phyloP scores from a whole-genome alignment of 1,284 basidiomycete species.

The Fomitopsis betulina region DNA sequence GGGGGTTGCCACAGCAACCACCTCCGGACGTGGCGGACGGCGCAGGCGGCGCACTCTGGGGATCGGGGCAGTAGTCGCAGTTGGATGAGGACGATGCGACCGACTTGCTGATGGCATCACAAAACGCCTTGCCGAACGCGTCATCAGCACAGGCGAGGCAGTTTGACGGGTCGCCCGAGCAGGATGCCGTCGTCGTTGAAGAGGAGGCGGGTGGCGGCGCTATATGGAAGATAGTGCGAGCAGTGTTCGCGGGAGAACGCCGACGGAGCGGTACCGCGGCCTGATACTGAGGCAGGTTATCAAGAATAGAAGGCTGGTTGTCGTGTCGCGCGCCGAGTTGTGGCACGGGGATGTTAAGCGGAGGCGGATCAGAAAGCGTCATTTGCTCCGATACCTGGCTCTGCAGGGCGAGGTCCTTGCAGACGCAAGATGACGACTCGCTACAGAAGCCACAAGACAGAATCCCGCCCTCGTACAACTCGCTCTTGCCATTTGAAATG shows the following conservation, averaged over 20 bases:
- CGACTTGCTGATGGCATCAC: slow-evolving; percentile 67
- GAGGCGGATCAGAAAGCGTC: slow-evolving; percentile 10
- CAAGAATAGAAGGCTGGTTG: slow-evolving; percentile 52
- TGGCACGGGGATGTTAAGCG: slow-evolving; percentile 12
- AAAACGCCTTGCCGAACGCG: slow-evolving; percentile 83
- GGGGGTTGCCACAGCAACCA: slow-evolving; percentile 26
- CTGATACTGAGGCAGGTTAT: slow-evolving; percentile 74
- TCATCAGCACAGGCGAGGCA: slow-evolving; percentile 79
- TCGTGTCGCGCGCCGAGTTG: slow-evolving; percentile 12
- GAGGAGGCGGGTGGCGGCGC: slow-evolving; percentile 36
- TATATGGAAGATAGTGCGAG: slow-evolving; percentile 52
- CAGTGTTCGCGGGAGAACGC: slow-evolving; percentile 31
- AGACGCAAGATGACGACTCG: slow-evolving; percentile 68
- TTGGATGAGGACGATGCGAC: slow-evolving; percentile 38
- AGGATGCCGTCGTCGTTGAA: slow-evolving; percentile 35
- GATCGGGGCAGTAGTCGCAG: slow-evolving; percentile 53
- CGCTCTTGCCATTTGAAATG: slow-evolving; percentile 27
- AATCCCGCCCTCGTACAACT: slow-evolving; percentile 29
- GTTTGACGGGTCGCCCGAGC: slow-evolving; percentile 61
- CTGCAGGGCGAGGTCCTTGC: slow-evolving; percentile 57
- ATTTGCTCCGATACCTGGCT: slow-evolving; percentile 28
- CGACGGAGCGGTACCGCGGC: slow-evolving; percentile 73
- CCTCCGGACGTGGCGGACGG: slow-evolving; percentile 11
- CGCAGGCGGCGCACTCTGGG: slow-evolving; percentile 10
- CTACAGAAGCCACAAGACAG: slow-evolving; percentile 66